These are phyloP conservation scores for Penicillium malachiteum DNA, from an alignment of 495 filamentous ascomycete species.

Conservation along the genomic window DNA sequence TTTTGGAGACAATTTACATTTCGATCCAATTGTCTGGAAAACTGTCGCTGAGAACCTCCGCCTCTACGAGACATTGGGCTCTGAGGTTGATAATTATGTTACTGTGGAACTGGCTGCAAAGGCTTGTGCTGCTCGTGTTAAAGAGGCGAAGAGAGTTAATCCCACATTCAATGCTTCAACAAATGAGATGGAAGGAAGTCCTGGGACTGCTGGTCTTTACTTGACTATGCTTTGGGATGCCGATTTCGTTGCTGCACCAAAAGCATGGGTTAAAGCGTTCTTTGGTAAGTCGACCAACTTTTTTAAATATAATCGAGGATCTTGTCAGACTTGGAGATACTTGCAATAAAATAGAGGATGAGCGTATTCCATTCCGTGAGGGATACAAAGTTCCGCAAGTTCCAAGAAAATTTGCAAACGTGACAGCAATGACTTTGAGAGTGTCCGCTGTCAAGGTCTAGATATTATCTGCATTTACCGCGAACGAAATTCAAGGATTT, in stretches of 20 bases:
- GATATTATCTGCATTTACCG: background rate
- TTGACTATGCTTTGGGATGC: constrained; percentile 16
- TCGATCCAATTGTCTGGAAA: constrained; percentile 10
- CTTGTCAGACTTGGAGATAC: background rate
- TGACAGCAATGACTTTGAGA: background rate
- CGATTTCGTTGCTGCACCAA: constrained; percentile 7
- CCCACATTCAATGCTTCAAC: constrained; percentile 13
- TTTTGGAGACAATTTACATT: constrained; percentile 12
- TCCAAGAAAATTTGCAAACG: background rate
- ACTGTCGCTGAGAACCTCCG: constrained; percentile 16
- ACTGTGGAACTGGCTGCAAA: constrained; percentile 13
- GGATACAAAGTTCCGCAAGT: constrained; percentile 1
- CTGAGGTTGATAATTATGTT: constrained; percentile 5
- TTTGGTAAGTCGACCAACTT: constrained; percentile 8
- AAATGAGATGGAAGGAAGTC: constrained; percentile 5
- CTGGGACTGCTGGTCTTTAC: constrained; percentile 16
- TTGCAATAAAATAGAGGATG: constrained; percentile 9
- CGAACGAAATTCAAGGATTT: no score
- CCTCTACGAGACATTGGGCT: constrained; percentile 5
- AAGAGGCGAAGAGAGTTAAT: constrained; percentile 9
- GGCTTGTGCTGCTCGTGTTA: constrained; percentile 12
- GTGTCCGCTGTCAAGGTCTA: background rate
- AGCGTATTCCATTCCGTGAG: constrained; percentile 18
- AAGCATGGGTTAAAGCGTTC: constrained; percentile 13
- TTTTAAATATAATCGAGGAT: background rate